Evolutionary conservation across 2,329 filamentous ascomycete genomes (phyloP).

Genomic region (Endoconidiophora laricicola): DNA sequence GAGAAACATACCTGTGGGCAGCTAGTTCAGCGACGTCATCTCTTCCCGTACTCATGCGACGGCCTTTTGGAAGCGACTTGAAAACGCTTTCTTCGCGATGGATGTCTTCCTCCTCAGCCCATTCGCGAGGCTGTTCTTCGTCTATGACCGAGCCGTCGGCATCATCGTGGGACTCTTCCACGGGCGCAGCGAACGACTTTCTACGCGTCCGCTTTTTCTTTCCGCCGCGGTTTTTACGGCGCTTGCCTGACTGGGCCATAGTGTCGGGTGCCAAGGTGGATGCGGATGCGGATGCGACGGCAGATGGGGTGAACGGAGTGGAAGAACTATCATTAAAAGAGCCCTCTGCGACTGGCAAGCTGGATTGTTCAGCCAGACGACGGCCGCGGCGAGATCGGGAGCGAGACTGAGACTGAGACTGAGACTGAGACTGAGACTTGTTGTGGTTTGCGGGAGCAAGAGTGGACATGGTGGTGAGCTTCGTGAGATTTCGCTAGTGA

Average conservation of each 20-base stretch:
- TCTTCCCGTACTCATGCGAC: constrained; percentile 7
- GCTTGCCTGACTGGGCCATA: constrained; percentile 33
- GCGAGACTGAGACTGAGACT: no score
- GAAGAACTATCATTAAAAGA: no score
- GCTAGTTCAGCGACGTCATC: not conserved
- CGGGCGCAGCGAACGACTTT: constrained; percentile 59
- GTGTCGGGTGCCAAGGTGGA: not conserved
- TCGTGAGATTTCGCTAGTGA: no score
- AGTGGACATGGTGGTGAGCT: no score
- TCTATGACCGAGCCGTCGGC: constrained; percentile 17
- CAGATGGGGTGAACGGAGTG: no score
- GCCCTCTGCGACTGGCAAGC: no score
- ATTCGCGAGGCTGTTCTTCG: constrained; percentile 5
- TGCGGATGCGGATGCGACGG: no score
- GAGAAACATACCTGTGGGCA: not conserved
- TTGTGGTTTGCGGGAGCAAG: no score
- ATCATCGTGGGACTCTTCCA: constrained; percentile 32
- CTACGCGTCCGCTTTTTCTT: constrained; percentile 62
- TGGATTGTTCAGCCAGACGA: no score
- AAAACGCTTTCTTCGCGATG: constrained; percentile 11
- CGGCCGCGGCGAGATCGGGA: no score
- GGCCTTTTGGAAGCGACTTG: constrained; percentile 8
- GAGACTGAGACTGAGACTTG: no score
- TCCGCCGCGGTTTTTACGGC: constrained; percentile 48
- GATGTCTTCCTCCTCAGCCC: constrained; percentile 8